These are phyloP conservation scores for Talaromyces funiculosus DNA, from an alignment of 2,329 filamentous ascomycete species.

Conservation along the genomic window DNA sequence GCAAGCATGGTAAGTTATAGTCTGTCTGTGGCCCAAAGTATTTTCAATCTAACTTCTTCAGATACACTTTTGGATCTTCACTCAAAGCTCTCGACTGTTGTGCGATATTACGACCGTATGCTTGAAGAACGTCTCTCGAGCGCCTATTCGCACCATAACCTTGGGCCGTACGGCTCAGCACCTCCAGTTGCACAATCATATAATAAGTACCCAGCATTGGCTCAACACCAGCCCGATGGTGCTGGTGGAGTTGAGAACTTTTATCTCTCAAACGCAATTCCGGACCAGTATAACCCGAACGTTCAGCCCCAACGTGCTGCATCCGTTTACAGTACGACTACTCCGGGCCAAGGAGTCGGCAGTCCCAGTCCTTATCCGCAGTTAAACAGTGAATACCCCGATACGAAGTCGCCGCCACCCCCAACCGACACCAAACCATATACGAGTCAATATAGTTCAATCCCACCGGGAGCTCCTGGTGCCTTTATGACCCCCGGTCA, in stretches of 20 bases:
- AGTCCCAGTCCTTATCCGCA: constrained; percentile 20
- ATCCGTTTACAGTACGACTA: constrained; percentile 14
- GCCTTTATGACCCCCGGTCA: constrained; percentile 16
- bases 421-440: constrained; percentile 15
- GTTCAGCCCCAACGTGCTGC: constrained; percentile 39
- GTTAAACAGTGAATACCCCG: constrained; percentile 12
- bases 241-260: constrained; percentile 66
- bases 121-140: constrained; percentile 89
- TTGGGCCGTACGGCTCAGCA: constrained; percentile 54
- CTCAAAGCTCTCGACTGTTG: constrained; percentile 89
- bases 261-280: constrained; percentile 63
- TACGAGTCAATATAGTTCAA: constrained; percentile 14
- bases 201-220: constrained; percentile 66
- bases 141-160: constrained; percentile 76
- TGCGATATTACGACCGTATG: constrained; percentile 97
- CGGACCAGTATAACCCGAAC: constrained; percentile 44
- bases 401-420: constrained; percentile 20
- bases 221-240: constrained; percentile 46
- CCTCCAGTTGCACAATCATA: constrained; percentile 48
- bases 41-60: background rate
- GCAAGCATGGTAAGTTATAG: constrained; percentile 74
- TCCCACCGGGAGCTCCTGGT: constrained; percentile 13
- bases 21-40: background rate
- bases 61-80: constrained; percentile 92
- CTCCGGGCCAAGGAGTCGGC: constrained; percentile 15